Conservation (phyloP, 2,329 filamentous ascomycete genomes). For the Beauveria sp. region DNA sequence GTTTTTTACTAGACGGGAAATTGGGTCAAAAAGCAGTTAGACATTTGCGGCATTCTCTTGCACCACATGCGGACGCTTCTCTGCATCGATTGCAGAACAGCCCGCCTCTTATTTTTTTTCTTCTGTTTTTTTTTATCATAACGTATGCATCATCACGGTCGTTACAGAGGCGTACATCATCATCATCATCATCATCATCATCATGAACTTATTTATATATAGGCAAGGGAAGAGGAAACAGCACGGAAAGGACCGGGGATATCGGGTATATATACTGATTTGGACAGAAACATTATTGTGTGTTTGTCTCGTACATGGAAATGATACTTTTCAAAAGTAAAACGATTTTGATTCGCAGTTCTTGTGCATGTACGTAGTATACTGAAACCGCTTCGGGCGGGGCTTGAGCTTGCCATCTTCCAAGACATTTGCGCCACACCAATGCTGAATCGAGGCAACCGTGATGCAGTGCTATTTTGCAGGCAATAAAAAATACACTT, state of each 20-base stretch:
- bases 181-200: not conserved
- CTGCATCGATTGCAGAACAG: not conserved
- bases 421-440: not conserved
- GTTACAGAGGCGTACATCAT: slow-evolving; percentile 5
- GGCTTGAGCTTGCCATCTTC: not conserved
- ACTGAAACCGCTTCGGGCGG: not conserved
- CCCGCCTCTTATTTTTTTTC: not conserved
- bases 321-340: not conserved
- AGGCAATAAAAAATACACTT: not conserved
- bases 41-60: slow-evolving; percentile 6
- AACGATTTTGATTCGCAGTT: not conserved
- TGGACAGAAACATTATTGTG: not conserved
- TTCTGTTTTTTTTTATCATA: not conserved
- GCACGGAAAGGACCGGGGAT: not conserved
- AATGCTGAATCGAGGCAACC: no score
- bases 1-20: slow-evolving; percentile 6
- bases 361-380: not conserved
- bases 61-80: not conserved
- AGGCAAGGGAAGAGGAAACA: not conserved
- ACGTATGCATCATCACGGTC: slow-evolving; percentile 8
- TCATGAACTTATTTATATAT: not conserved
- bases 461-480: not conserved
- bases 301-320: not conserved
- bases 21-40: slow-evolving; percentile 8
- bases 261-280: not conserved